A percentile compares a stretch with the other conserved stretches of the same genome.
These are phyloP conservation scores for Krasilnikovozyma curviuscula DNA, from an alignment of 768 basidiomycete species.

Conservation along the genomic window DNA sequence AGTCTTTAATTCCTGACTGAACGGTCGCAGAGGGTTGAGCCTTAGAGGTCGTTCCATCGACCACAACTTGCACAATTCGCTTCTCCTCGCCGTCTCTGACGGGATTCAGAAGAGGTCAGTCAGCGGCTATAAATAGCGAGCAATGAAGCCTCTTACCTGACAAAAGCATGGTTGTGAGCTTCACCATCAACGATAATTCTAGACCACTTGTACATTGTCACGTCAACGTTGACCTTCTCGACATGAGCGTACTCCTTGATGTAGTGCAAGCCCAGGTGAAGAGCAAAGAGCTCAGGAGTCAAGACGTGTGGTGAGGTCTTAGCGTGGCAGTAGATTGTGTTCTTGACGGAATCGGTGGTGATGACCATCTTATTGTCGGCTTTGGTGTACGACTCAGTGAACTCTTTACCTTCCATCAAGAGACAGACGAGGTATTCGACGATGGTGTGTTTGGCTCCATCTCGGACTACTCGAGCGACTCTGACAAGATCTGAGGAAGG, in stretches of 20 bases:
- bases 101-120: not conserved
- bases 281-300: conserved; percentile 61
- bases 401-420: conserved; percentile 65
- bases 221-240: conserved; percentile 17
- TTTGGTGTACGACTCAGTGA: conserved; percentile 52
- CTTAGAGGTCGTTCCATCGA: conserved; percentile 42
- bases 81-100: conserved; percentile 79
- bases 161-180: not conserved
- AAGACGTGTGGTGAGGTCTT: conserved; percentile 79
- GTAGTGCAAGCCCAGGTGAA: conserved; percentile 68
- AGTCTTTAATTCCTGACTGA: conserved; percentile 51
- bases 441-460: conserved; percentile 10
- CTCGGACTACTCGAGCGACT: conserved; percentile 67
- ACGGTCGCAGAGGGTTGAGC: conserved; percentile 37
- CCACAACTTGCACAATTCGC: conserved; percentile 37
- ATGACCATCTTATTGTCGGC: conserved; percentile 78
- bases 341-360: conserved; percentile 60
- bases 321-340: conserved; percentile 37
- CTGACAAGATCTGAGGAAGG: conserved; percentile 72
- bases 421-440: conserved; percentile 60
- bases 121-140: not conserved
- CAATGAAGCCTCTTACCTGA: not conserved
- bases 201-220: conserved; percentile 48
- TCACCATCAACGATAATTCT: conserved; percentile 38
- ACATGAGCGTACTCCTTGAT: conserved; percentile 30